A percentile compares a stretch with the other conserved stretches of the same genome.
Evolutionary conservation across 1,284 basidiomycete species (phyloP).

Genomic region (Ceratobasidium papillatum): DNA sequence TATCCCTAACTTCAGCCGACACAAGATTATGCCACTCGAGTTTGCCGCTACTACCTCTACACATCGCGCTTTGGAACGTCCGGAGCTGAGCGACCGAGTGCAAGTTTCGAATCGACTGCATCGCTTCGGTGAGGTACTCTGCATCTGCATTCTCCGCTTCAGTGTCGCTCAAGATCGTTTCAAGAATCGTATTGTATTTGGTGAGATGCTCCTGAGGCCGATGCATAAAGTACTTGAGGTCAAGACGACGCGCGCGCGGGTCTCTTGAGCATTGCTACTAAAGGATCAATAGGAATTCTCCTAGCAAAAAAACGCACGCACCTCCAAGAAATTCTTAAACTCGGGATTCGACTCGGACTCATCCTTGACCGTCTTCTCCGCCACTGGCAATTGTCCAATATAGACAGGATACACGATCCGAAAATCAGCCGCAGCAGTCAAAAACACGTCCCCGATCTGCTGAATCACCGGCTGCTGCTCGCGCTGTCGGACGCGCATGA

Average conservation of each 20-base stretch:
- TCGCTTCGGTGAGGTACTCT: slow-evolving; percentile 79
- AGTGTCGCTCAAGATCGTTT: slow-evolving; percentile 86
- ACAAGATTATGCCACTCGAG: slow-evolving; percentile 92
- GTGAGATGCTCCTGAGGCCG: slow-evolving; percentile 89
- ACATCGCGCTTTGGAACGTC: slow-evolving; percentile 88
- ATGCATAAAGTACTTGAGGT: slow-evolving; percentile 87
- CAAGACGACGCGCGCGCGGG: slow-evolving; percentile 78
- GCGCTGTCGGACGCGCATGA: slow-evolving; percentile 85
- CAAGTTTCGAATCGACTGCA: slow-evolving; percentile 78
- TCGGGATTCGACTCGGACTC: slow-evolving; percentile 84
- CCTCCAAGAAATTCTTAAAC: slow-evolving; percentile 89
- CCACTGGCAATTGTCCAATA: slow-evolving; percentile 83
- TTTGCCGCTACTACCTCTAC: slow-evolving; percentile 74
- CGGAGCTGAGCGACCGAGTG: slow-evolving; percentile 79
- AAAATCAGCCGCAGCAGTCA: slow-evolving; percentile 90
- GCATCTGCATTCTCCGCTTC: slow-evolving; percentile 78
- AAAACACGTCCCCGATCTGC: slow-evolving; percentile 89
- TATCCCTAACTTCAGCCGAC: slow-evolving; percentile 67
- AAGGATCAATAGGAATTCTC: not conserved
- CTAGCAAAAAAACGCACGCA: slow-evolving; percentile 51
- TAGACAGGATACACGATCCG: slow-evolving; percentile 86
- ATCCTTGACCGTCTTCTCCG: slow-evolving; percentile 86
- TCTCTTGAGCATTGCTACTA: slow-evolving; percentile 67
- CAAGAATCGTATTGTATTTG: slow-evolving; percentile 87
- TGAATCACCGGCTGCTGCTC: slow-evolving; percentile 88